Evolutionary conservation across 2,329 filamentous ascomycete species (phyloP).

Genomic region (Fusarium pilosicola): DNA sequence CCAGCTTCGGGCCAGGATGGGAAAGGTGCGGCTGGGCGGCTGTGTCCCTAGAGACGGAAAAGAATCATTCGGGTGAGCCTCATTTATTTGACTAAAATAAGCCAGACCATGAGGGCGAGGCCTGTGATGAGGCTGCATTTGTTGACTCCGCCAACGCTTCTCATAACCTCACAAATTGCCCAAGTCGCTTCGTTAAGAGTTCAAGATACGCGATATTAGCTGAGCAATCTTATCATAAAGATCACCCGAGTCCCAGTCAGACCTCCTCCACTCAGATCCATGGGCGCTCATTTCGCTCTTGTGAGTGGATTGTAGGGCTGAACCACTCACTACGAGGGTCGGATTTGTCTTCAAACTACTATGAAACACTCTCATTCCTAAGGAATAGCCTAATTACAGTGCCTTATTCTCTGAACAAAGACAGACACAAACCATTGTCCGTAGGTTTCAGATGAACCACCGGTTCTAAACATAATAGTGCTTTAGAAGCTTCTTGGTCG

Average conservation of each 20-base stretch:
- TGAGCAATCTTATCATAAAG: background rate
- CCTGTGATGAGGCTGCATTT: slow-evolving; percentile 3
- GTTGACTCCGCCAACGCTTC: background rate
- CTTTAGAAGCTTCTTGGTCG: background rate
- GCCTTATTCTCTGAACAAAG: background rate
- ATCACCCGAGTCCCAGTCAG: slow-evolving; percentile 4
- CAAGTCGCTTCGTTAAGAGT: background rate
- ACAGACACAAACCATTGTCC: background rate
- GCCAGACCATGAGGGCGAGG: background rate
- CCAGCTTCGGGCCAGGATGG: slow-evolving; percentile 10
- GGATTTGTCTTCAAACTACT: background rate
- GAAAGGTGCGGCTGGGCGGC: slow-evolving; percentile 13
- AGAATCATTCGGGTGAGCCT: slow-evolving; percentile 30
- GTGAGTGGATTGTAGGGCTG: slow-evolving; percentile 32
- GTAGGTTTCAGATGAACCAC: background rate
- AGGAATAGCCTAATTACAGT: background rate
- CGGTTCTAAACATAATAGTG: background rate
- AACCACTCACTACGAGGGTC: background rate
- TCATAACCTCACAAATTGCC: background rate
- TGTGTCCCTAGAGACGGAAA: slow-evolving; percentile 13
- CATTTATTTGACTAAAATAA: slow-evolving; percentile 5
- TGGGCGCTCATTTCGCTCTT: background rate
- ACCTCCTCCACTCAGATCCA: background rate
- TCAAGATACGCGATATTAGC: background rate
- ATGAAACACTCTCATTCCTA: background rate